Evolutionary conservation across 352 stramenopile genomes (phyloP).

Genomic region (Globisporangium carolinianum): DNA sequence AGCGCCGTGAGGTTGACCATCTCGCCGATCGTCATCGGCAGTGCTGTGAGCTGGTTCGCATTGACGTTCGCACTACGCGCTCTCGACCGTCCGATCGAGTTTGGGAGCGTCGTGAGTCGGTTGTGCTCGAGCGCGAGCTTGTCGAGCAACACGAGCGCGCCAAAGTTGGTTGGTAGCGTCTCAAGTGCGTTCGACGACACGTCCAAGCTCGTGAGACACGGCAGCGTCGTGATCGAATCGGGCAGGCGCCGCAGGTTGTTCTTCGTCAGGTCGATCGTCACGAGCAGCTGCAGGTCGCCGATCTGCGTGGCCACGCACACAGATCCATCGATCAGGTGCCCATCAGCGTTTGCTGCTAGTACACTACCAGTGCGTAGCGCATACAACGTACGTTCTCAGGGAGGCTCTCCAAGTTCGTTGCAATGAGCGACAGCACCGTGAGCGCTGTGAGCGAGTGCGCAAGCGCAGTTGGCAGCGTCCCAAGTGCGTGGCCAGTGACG

Average conservation of each 20-base stretch:
- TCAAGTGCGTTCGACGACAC: conserved; percentile 49
- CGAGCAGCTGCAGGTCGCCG: conserved; percentile 25
- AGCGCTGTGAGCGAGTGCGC: conserved; percentile 22
- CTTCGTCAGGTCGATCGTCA: conserved; percentile 53
- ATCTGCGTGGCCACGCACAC: conserved; percentile 14
- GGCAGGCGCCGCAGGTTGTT: conserved; percentile 42
- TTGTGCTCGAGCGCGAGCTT: conserved; percentile 56
- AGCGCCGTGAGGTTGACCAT: conserved; percentile 34
- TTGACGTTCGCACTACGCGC: conserved; percentile 34
- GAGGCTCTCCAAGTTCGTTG: conserved; percentile 31
- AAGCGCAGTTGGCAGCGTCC: conserved; percentile 24
- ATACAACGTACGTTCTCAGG: conserved; percentile 32
- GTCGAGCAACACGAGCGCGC: conserved; percentile 22
- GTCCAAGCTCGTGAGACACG: conserved; percentile 28
- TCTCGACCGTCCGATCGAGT: conserved; percentile 31
- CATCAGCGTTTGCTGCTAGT: no score
- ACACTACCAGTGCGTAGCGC: no score
- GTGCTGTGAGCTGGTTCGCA: conserved; percentile 25
- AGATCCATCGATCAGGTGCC: no score
- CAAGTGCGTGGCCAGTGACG: conserved; percentile 39
- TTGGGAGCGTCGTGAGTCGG: conserved; percentile 27
- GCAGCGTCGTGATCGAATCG: conserved; percentile 35
- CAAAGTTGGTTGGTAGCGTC: conserved; percentile 34
- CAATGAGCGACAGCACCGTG: conserved; percentile 44
- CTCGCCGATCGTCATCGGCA: conserved; percentile 33